Evolutionary conservation across 169 alveolate species (phyloP), one percentile per base, ranked within the genome.

Genomic region (Eimeria mitis): DNA sequence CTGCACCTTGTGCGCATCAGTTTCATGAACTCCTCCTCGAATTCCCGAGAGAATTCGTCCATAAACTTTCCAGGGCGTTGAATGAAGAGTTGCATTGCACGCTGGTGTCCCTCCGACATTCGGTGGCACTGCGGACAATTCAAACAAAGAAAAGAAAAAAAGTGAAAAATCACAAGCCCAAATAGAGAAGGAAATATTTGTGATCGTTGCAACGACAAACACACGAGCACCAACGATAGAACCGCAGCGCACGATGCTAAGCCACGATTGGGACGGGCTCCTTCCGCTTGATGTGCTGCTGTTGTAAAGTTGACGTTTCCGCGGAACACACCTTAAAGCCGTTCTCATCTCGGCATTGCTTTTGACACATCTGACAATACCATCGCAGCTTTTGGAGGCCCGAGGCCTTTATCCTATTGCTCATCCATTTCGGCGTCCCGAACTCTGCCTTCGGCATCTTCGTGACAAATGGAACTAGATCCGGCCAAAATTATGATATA

Each of bases 361-460:
- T 98, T 96, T 99, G 99, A 90, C 99, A 98, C 99, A 99, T 98
- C 96, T 99, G 99, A 97, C 99, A 99, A 95, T 99, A 99, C 99
- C 99, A 98, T 73, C 98, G 98, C 63, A 98, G 97, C 97, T 98
- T 98, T 96, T 98, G 99, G 61, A 99, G 98, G 92, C 99, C 99
- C 85, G 98, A 98, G 90, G 99, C 98, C 98, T 98, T 99, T 98
- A 99, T 98, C 95, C 98, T 98, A 98, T 99, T 99, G 89, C 99
- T 98, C 94, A 98, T 97, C 99, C 99, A 99, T 98, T 98, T 99
- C 79, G 98, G 98, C 88, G 99, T 98, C 78, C 99, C 99, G 34
- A 97, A 98, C 96, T 99, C 99, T 1, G 99, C 99, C 78, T 90
- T 89, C 71, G 97, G 96, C 97, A 96, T 96, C 34, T 71, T 37